Conservation (phyloP, 495 filamentous ascomycete species). For the Neurospora sp. region DNA sequence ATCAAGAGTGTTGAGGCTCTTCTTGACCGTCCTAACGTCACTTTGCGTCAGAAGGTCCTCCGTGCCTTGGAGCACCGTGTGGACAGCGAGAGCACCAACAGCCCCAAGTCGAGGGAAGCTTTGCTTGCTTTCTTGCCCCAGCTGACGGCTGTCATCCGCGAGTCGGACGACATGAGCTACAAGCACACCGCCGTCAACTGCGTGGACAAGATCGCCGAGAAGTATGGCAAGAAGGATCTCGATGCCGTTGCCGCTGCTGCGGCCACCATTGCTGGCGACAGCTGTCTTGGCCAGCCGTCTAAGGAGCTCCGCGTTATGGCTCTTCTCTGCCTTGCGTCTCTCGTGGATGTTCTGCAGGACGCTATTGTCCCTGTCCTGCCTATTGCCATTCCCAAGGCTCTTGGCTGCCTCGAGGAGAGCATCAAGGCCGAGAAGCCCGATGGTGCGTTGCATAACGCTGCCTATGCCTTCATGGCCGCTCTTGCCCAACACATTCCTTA, state of each 20-base stretch:
- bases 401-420: slow-evolving; percentile 57
- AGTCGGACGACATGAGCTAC: slow-evolving; percentile 57
- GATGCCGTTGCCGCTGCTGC: slow-evolving; percentile 57
- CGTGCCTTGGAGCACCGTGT: slow-evolving; percentile 67
- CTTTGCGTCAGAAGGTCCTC: slow-evolving; percentile 68
- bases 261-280: slow-evolving; percentile 59
- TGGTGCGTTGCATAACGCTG: slow-evolving; percentile 64
- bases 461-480: slow-evolving; percentile 64
- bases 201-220: slow-evolving; percentile 80
- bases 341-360: slow-evolving; percentile 78
- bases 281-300: slow-evolving; percentile 66
- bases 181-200: slow-evolving; percentile 77
- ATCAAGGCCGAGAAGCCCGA: slow-evolving; percentile 43
- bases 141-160: slow-evolving; percentile 60
- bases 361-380: slow-evolving; percentile 76
- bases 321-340: slow-evolving; percentile 77
- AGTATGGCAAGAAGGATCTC: slow-evolving; percentile 80
- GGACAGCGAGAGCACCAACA: slow-evolving; percentile 52
- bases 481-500: slow-evolving; percentile 74
- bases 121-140: slow-evolving; percentile 70
- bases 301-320: slow-evolving; percentile 65
- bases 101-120: slow-evolving; percentile 53
- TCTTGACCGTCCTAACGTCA: slow-evolving; percentile 58
- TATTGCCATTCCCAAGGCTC: slow-evolving; percentile 55
- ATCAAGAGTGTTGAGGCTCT: slow-evolving; percentile 72